Conservation (phyloP, 1,139 yeast species). For the Blastobotrys indianensis region DNA sequence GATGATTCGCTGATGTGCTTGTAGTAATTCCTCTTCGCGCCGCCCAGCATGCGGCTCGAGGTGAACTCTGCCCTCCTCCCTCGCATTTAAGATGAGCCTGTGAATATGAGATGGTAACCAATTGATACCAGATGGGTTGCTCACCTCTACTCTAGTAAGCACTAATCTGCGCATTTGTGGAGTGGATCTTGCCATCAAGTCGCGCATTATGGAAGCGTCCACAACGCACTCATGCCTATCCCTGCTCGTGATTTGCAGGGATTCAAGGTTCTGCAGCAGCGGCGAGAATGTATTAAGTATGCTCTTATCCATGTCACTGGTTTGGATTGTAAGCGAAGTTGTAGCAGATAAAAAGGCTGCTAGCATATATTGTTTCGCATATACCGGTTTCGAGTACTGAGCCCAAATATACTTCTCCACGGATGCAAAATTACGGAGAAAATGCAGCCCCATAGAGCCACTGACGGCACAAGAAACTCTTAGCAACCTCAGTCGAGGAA, state of each 20-base stretch:
- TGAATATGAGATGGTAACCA: slow-evolving; percentile 10
- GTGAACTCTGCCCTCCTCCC: slow-evolving; percentile 4
- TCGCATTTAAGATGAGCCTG: slow-evolving; percentile 3
- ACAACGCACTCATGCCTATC: slow-evolving; percentile 2
- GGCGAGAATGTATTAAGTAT: slow-evolving; percentile 2
- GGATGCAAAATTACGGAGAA: slow-evolving; percentile 8
- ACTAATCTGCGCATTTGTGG: slow-evolving; percentile 2
- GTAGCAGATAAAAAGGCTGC: slow-evolving; percentile 7
- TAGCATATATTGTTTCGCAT: background rate
- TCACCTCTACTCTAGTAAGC: slow-evolving; percentile 10
- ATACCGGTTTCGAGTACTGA: background rate
- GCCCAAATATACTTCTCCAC: slow-evolving; percentile 16
- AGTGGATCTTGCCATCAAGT: background rate
- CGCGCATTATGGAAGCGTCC: slow-evolving; percentile 4
- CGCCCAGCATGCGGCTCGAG: slow-evolving; percentile 3
- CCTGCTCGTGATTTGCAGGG: slow-evolving; percentile 8
- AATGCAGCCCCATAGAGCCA: slow-evolving; percentile 6
- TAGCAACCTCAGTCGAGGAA: slow-evolving; percentile 12
- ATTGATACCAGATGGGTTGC: slow-evolving; percentile 4
- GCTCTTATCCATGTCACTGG: slow-evolving; percentile 1
- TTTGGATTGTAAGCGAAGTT: slow-evolving; percentile 6
- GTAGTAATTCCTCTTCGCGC: background rate
- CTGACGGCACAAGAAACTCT: slow-evolving; percentile 8
- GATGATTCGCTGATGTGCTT: background rate
- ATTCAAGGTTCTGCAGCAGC: slow-evolving; percentile 3